Evolutionary conservation across 2,329 filamentous ascomycete genomes (phyloP).

Genomic region (Penicillium sp.): DNA sequence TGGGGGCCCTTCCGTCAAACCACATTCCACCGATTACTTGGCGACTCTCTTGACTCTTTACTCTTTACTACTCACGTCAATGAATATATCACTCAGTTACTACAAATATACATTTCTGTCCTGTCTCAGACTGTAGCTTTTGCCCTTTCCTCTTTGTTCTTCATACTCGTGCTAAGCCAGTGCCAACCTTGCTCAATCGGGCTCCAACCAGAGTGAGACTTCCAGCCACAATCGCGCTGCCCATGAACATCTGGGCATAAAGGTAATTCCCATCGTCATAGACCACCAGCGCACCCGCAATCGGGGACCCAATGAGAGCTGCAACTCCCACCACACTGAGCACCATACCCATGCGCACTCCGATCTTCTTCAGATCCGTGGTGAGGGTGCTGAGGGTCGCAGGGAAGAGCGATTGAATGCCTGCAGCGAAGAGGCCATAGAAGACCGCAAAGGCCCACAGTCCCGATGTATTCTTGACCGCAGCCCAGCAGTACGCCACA

Average conservation of each 20-base stretch:
- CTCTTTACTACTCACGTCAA: not conserved
- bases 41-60: not conserved
- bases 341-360: constrained; percentile 60
- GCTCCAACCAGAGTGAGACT: constrained; percentile 44
- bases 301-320: constrained; percentile 56
- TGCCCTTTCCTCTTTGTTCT: not conserved
- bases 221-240: constrained; percentile 47
- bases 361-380: constrained; percentile 54
- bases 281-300: constrained; percentile 55
- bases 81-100: too few species aligned
- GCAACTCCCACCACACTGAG: constrained; percentile 57
- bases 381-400: constrained; percentile 60
- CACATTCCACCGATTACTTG: constrained; percentile 2
- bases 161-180: constrained; percentile 37
- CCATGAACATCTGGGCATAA: constrained; percentile 56
- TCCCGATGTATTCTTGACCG: constrained; percentile 50
- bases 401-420: constrained; percentile 67
- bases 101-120: not conserved
- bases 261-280: constrained; percentile 48
- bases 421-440: constrained; percentile 66
- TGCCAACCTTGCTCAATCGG: constrained; percentile 37
- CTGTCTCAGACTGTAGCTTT: not conserved
- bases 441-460: constrained; percentile 65
- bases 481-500: constrained; percentile 59
- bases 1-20: constrained; percentile 6